These are phyloP conservation scores for Baorangia bicolor DNA, from an alignment of 768 basidiomycete genomes.

Conservation along the genomic window DNA sequence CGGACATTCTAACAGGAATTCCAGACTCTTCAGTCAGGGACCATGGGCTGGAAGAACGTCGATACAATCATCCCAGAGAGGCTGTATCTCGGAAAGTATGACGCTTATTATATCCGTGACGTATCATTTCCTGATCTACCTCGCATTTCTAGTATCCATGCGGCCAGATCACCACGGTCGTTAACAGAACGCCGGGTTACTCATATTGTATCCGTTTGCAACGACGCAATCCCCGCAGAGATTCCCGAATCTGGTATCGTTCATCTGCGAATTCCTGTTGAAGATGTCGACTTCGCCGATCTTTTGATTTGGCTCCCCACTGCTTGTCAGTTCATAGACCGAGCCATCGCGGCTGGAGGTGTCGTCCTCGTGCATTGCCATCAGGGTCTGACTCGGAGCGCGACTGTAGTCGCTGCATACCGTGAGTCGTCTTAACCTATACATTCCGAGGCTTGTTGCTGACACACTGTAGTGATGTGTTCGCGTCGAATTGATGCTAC, in stretches of 20 bases:
- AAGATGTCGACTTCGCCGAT: conserved; percentile 70
- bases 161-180: conserved; percentile 68
- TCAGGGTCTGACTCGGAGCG: conserved; percentile 65
- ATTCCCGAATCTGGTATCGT: conserved; percentile 63
- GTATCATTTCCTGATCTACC: conserved; percentile 46
- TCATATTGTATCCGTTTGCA: conserved; percentile 77
- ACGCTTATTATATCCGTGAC: conserved; percentile 26
- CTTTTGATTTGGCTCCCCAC: conserved; percentile 64
- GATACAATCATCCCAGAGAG: conserved; percentile 61
- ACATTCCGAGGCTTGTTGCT: conserved; percentile 7
- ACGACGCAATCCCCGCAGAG: conserved; percentile 70
- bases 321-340: conserved; percentile 66
- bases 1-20: conserved; percentile 31
- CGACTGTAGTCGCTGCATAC: conserved; percentile 74
- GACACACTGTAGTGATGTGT: conserved; percentile 57
- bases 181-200: conserved; percentile 74
- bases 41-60: conserved; percentile 61
- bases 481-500: conserved; percentile 54
- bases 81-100: conserved; percentile 76
- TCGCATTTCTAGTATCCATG: conserved; percentile 50
- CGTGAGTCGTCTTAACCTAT: conserved; percentile 41
- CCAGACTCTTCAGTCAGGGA: conserved; percentile 21
- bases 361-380: conserved; percentile 66
- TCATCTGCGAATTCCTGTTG: conserved; percentile 69
- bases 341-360: conserved; percentile 56